Evolutionary conservation across 169 alveolate species (phyloP).

Genomic region (Plasmodium vinckei): DNA sequence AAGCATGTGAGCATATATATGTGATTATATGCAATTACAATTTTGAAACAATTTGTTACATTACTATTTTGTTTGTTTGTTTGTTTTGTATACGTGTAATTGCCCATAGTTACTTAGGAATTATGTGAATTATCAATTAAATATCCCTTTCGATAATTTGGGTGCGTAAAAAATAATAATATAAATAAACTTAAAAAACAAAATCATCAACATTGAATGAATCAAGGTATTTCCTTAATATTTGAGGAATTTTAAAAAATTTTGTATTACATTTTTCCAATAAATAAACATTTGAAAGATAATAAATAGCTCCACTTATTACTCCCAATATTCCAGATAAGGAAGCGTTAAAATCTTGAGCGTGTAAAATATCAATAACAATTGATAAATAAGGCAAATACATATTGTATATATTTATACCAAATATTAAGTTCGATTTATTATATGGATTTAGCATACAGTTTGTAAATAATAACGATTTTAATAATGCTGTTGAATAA

Average conservation of each 20-base stretch:
- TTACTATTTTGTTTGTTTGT: too few species aligned
- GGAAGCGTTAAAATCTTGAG: conserved; percentile 71
- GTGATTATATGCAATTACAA: too few species aligned
- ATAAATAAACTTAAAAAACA: neutral
- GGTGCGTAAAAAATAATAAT: too few species aligned
- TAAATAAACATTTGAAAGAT: conserved; percentile 44
- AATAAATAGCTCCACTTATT: conserved; percentile 70
- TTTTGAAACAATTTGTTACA: too few species aligned
- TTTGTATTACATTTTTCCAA: conserved; percentile 49
- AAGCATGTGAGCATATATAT: too few species aligned
- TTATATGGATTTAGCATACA: conserved; percentile 72
- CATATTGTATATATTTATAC: conserved; percentile 57
- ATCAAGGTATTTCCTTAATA: conserved; percentile 53
- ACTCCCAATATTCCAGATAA: conserved; percentile 65
- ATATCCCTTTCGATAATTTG: too few species aligned
- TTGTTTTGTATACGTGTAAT: too few species aligned
- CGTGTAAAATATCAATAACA: conserved; percentile 66
- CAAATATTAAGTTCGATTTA: conserved; percentile 67
- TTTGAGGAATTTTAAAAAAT: conserved; percentile 39
- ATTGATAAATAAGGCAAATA: conserved; percentile 70
- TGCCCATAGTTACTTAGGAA: too few species aligned
- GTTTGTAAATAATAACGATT: conserved; percentile 54
- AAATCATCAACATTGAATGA: conserved; percentile 27
- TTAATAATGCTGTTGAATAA: conserved; percentile 60
- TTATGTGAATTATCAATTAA: too few species aligned